Base-by-base conservation (phyloP, 352 stramenopile species). In the Phytophthora pinifolia region DNA sequence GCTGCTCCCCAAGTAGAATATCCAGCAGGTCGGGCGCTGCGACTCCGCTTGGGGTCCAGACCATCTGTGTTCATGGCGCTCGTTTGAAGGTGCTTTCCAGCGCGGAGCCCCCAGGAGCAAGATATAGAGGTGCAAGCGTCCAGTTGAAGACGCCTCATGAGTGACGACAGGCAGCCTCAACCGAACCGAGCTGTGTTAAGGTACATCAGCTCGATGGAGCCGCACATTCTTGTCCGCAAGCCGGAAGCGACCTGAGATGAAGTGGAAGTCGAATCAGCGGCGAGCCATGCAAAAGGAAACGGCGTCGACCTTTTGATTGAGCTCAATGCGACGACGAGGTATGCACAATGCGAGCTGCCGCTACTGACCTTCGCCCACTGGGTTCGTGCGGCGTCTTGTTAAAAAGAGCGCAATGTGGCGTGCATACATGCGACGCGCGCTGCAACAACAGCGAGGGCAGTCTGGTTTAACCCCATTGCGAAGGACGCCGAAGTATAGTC, bases 71-170 rank as follows among this genome's bases (percentile, higher is more conserved):
- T 59, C 6, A 22, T 56, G 57, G 43, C n/a, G 18, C 6, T 0
- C 14, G 27, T 34, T 54, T 25, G 27, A 9, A 9, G 25, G 6
- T 46, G 30, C 32, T 31, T 12, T 33, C 34, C 18, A 31, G 22
- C 4, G 20, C 6, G 27, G 30, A 20, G 6, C 3, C 6, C 22
- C 6, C 22, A 27, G 22, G 46, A 9, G 39, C 41, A 6, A 18
- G 20, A 46, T 5, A 50, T 49, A 38, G 50, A 51, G 25, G 32
- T 33, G 33, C 5, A 9, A 30, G 29, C 41, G 47, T 59, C 15
- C n/a, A 53, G 55, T 59, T 63, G 46, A 63, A 53, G 41, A 15
- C 22, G 46, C 56, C 41, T 59, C 46, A 59, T 30, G 17, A 44
- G 30, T n/a, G 17, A 39, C 37, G 29, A 44, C 32, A 43, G 8